Evolutionary conservation across 2,329 filamentous ascomycete species (phyloP), one percentile per base, ranked within the genome.

Genomic region (Sclerotiophoma versabilis): DNA sequence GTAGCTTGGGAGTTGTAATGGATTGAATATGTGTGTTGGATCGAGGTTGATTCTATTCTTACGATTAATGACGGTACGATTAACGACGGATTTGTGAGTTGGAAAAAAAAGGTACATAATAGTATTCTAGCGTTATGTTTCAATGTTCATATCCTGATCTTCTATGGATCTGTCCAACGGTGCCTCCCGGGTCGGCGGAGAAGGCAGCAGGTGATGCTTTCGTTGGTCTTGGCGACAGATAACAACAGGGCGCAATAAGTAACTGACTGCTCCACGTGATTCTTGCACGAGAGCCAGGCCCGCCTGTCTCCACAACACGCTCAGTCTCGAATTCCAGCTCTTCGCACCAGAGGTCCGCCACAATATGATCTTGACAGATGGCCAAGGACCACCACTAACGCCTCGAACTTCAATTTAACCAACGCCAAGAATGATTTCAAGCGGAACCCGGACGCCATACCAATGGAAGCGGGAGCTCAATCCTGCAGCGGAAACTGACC

Each of bases 11-110:
- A 5, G 39, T 17, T 23, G 36, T 44, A 43, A 38, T 51, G 25
- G 25, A 2, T 20, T 45, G 27, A 26, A 22, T 14, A 19, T 5
- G 22, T 23, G 20, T n/a, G 25, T 30, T n/a, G 50, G 25, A 14
- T n/a, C 38, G 10, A 15, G 7, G 48, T 12, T 29, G 20, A 27
- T 32, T 20, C 30, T 49, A 25, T 26, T 32, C 11, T 37, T 27
- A 49, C 14, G 45, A 49, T 33, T 54, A 25, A 54, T 25, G 51
- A 54, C 12, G 44, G 9, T 37, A 54, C 22, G 51, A 54, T 19
- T 30, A 29, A 45, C 22, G 41, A 45, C 10, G 12, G 25, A 2
- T 10, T 30, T 34, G 30, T 20, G 15, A 7, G 9, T 10, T 34
- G 38, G 19, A 32, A 17, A 11, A 6, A 23, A 1, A 15, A 19